Evolutionary conservation across 345 rosid genomes (phyloP), one percentile per base, ranked within the genome.

Genomic region (Brassica carinata): DNA sequence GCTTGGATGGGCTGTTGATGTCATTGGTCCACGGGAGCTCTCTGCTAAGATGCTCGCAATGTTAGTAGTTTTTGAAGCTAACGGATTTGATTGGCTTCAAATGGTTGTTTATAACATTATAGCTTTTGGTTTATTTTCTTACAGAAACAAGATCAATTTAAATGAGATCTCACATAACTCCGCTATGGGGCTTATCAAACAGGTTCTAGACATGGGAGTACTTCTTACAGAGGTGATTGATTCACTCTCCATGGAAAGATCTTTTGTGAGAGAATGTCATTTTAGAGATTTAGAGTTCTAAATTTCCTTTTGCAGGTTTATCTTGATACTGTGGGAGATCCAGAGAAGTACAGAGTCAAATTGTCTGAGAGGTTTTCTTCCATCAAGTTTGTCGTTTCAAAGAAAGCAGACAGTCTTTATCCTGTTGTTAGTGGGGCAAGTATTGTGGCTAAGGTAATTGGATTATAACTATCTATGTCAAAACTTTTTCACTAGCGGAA

Each of bases 341-440:
- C 94, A 33, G 99, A 96, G 62, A 96, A 93, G 83, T 92, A 96
- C 67, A 90, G 90, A 78, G 23, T 78, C 65, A 96, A 93, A 84
- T 78, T 93, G 73, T 90, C 89, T 36, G 92, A 89, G 81, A 93
- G 89, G 86, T 96, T 92, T 84, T 86, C 92, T 75, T 88, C 89
- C 26, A 82, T 96, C 79, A 93, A 90, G 83, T 89, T 93, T 82
- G 92, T 90, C 17, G 99, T 93, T 82, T 83, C 98, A 48, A 96
- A 96, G 91, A 92, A 96, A 88, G 98, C 99, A 72, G 99, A 93
- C 77, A 93, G 98, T 85, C 88, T 96, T 17, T 93, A 85, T 85
- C 98, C 99, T 48, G 89, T 93, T 66, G 99, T 93, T 33, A 93
- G 98, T 78, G 97, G 98, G 69, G 99, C 99, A 51, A 92, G 97